Conservation (phyloP, 2,329 filamentous ascomycete species). For the Verticillium nubilum region DNA sequence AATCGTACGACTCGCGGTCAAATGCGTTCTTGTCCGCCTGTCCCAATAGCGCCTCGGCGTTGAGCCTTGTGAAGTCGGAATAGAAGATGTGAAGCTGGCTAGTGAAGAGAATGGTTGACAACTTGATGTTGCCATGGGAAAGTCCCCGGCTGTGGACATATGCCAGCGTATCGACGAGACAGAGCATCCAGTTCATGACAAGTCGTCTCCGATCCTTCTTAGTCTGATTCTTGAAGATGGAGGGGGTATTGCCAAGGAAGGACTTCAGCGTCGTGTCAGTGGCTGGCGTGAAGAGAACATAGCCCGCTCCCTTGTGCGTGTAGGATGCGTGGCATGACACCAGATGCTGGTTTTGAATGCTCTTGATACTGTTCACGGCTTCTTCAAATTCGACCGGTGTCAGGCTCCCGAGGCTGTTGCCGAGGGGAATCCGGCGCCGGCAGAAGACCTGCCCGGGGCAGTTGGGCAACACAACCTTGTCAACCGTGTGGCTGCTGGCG, state of each 20-base stretch:
- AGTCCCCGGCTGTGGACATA: conserved; percentile 61
- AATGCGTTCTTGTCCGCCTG: conserved; percentile 38
- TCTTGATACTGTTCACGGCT: conserved; percentile 53
- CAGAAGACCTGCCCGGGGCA: conserved; percentile 51
- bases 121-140: conserved; percentile 64
- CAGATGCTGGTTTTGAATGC: conserved; percentile 62
- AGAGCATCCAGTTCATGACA: conserved; percentile 70
- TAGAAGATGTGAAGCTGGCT: conserved; percentile 61
- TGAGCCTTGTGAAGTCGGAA: conserved; percentile 52
- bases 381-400: conserved; percentile 50
- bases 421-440: conserved; percentile 52
- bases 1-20: conserved; percentile 67
- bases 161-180: conserved; percentile 62
- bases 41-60: conserved; percentile 26
- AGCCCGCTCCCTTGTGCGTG: conserved; percentile 56
- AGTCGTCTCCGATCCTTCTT: conserved; percentile 55
- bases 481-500: conserved; percentile 30
- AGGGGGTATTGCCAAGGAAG: conserved; percentile 59
- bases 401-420: conserved; percentile 36
- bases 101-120: conserved; percentile 64
- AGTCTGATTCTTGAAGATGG: conserved; percentile 54
- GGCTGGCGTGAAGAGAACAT: conserved; percentile 61
- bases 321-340: conserved; percentile 69
- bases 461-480: conserved; percentile 60
- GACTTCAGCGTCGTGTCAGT: conserved; percentile 62